Percentiles rank a stretch among this genome's conserved stretches.
Conservation (phyloP, 2,329 filamentous ascomycete species). For the Acrodontium crateriforme region DNA sequence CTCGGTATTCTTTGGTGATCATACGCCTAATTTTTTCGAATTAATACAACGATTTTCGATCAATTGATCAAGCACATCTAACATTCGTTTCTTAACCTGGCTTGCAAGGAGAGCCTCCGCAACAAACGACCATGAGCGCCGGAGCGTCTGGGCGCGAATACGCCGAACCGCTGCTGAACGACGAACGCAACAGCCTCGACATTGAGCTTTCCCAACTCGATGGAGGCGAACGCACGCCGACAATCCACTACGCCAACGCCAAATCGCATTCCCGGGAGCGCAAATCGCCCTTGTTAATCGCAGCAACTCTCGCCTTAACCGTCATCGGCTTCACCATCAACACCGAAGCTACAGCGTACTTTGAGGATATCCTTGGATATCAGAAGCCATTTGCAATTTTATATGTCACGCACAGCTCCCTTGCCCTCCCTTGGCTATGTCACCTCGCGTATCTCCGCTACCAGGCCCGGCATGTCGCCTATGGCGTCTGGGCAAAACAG, state of each 20-base stretch:
- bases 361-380: slow-evolving; percentile 19
- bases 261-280: not conserved
- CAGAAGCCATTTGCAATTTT: slow-evolving; percentile 21
- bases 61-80: no score
- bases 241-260: not conserved
- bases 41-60: no score
- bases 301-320: slow-evolving; percentile 11
- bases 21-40: no score
- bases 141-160: no score
- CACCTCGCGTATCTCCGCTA: slow-evolving; percentile 16
- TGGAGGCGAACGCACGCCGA: not conserved
- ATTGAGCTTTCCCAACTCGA: not conserved
- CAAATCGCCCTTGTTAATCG: slow-evolving; percentile 9
- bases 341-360: slow-evolving; percentile 21
- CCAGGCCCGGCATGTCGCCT: slow-evolving; percentile 9
- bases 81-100: no score
- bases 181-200: not conserved
- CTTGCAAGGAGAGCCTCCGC: no score
- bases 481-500: slow-evolving; percentile 15
- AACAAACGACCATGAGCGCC: no score
- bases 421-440: slow-evolving; percentile 18
- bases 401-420: slow-evolving; percentile 20
- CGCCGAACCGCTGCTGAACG: slow-evolving; percentile 1
- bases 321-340: slow-evolving; percentile 19
- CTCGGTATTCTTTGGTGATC: no score